Conservation (phyloP, 352 stramenopile genomes). For the Globisporangium solare region DNA sequence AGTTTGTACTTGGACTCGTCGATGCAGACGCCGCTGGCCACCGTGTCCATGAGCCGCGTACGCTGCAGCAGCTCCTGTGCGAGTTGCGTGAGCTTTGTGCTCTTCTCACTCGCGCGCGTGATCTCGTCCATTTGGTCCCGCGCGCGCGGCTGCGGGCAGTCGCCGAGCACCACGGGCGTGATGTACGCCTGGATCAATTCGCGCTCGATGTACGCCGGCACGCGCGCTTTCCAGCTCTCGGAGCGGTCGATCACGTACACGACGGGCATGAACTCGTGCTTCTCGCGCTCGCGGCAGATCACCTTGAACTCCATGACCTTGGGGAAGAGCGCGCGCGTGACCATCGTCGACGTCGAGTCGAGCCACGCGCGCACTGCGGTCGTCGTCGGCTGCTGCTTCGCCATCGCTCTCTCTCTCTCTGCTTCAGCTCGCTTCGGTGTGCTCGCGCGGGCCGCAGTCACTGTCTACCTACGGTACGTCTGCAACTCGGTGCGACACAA, state of each 20-base stretch:
- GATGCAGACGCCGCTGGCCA: slow-evolving; percentile 23
- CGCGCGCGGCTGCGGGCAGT: background rate
- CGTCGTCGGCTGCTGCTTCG: too few species aligned
- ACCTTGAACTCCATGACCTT: slow-evolving; percentile 78
- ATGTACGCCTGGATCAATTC: slow-evolving; percentile 60
- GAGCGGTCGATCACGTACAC: slow-evolving; percentile 70
- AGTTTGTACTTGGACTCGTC: slow-evolving; percentile 61
- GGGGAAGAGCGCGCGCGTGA: slow-evolving; percentile 49
- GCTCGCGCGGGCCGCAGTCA: too few species aligned
- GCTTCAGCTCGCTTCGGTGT: too few species aligned
- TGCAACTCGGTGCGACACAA: too few species aligned
- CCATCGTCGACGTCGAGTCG: background rate
- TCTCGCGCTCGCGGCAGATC: slow-evolving; percentile 61
- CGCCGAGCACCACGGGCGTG: slow-evolving; percentile 29
- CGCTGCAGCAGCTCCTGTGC: slow-evolving; percentile 30
- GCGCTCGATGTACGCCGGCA: slow-evolving; percentile 43
- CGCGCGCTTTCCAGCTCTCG: slow-evolving; percentile 37
- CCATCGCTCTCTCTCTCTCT: too few species aligned
- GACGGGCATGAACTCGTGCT: slow-evolving; percentile 76
- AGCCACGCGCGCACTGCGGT: slow-evolving; percentile 1
- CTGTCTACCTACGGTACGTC: too few species aligned
- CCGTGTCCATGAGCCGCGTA: slow-evolving; percentile 43
- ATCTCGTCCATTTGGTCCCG: background rate
- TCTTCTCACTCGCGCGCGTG: slow-evolving; percentile 10
- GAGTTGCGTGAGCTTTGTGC: slow-evolving; percentile 24